Percentiles rank a stretch among this genome's conserved stretches.
These are phyloP conservation scores for Gynostemma pentaphyllum DNA, from an alignment of 306 rosid species.

Conservation along the genomic window DNA sequence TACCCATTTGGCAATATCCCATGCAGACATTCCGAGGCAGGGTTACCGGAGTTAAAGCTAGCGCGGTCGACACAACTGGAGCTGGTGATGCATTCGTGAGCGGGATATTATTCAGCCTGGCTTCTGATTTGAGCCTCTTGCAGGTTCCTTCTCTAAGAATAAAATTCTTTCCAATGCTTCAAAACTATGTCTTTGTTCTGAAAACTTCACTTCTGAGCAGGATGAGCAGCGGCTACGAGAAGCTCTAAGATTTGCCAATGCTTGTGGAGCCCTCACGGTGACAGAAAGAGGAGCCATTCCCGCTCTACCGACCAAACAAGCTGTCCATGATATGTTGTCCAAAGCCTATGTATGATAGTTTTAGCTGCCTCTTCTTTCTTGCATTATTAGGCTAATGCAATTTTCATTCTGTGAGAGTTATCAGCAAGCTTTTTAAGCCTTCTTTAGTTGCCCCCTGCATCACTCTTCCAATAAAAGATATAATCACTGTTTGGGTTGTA, in stretches of 20 bases:
- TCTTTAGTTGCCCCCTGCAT: neutral
- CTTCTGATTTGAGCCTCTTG: slow-evolving; percentile 42
- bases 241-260: slow-evolving; percentile 64
- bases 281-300: slow-evolving; percentile 87
- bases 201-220: slow-evolving; percentile 23
- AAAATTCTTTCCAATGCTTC: neutral
- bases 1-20: neutral
- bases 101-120: slow-evolving; percentile 56
- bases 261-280: slow-evolving; percentile 78
- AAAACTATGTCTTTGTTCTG: neutral
- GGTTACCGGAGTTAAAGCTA: slow-evolving; percentile 62
- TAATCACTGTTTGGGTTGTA: slow-evolving; percentile 9
- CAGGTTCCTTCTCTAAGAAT: slow-evolving; percentile 36
- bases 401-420: neutral
- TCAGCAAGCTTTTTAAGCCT: neutral
- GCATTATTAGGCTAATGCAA: slow-evolving; percentile 7
- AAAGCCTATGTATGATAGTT: slow-evolving; percentile 18
- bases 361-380: neutral
- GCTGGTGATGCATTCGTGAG: slow-evolving; percentile 96
- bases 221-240: slow-evolving; percentile 48
- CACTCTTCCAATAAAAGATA: slow-evolving; percentile 2
- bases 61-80: slow-evolving; percentile 81
- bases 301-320: slow-evolving; percentile 62
- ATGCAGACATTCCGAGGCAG: slow-evolving; percentile 65
- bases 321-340: slow-evolving; percentile 36